These are phyloP conservation scores for Starmerella tilneyi DNA, from an alignment of 805 yeast genomes.

Conservation along the genomic window DNA sequence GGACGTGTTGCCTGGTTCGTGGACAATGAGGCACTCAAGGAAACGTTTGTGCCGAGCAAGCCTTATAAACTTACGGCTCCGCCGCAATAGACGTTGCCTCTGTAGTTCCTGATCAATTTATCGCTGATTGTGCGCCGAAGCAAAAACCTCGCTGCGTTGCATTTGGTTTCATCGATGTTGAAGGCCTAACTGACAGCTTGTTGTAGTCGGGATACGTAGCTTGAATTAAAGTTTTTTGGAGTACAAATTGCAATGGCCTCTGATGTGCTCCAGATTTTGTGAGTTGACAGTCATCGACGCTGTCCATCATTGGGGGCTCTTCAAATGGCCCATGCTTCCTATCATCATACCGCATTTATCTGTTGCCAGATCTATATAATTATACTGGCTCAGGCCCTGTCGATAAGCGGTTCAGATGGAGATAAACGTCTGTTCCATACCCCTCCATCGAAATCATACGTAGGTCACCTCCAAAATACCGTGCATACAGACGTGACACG, in stretches of 20 bases:
- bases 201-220: too few relatives aligned
- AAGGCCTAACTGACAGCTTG: too few relatives aligned
- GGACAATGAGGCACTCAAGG: slow-evolving; percentile 81
- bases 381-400: slow-evolving; percentile 55
- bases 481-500: slow-evolving; percentile 71
- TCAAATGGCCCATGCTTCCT: too few relatives aligned
- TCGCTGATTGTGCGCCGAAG: not conserved
- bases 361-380: not conserved
- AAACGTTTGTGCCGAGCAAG: slow-evolving; percentile 62
- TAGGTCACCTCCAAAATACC: slow-evolving; percentile 85
- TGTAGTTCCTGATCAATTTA: too few relatives aligned
- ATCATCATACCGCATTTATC: not conserved
- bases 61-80: slow-evolving; percentile 50
- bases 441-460: slow-evolving; percentile 86
- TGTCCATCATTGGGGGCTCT: too few relatives aligned
- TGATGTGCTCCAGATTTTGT: too few relatives aligned
- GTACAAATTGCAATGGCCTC: too few relatives aligned
- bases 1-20: slow-evolving; percentile 97
- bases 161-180: not conserved
- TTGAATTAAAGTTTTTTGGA: too few relatives aligned
- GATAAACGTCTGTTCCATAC: slow-evolving; percentile 83
- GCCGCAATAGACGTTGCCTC: slow-evolving; percentile 8
- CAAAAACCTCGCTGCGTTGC: too few relatives aligned
- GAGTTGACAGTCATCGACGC: too few relatives aligned
- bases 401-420: slow-evolving; percentile 72